Conservation (phyloP, 2,329 filamentous ascomycete genomes). For the Alternaria gaisen region DNA sequence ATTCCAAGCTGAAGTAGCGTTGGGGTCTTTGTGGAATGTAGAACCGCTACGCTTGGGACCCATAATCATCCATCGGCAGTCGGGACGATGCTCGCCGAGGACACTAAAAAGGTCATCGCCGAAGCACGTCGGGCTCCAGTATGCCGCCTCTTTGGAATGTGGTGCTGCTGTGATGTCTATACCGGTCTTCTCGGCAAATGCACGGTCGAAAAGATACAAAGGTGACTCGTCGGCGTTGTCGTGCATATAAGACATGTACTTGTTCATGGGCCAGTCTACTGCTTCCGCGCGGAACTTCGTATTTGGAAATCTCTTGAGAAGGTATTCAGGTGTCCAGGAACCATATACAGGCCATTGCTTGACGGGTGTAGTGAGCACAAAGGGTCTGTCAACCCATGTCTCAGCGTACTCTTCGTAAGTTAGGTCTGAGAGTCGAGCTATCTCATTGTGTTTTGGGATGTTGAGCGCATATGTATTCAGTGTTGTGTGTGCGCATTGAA, state of each 20-base stretch:
- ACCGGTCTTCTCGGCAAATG: constrained; percentile 86
- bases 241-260: constrained; percentile 83
- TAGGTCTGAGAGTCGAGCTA: constrained; percentile 73
- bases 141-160: constrained; percentile 64
- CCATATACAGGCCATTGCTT: constrained; percentile 80
- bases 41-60: constrained; percentile 87
- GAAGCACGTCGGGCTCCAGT: constrained; percentile 85
- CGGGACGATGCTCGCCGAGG: constrained; percentile 79
- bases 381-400: constrained; percentile 81
- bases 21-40: constrained; percentile 89
- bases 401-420: constrained; percentile 76
- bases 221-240: constrained; percentile 86
- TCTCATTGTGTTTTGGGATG: constrained; percentile 78
- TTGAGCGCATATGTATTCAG: constrained; percentile 71
- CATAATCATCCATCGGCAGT: constrained; percentile 91
- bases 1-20: constrained; percentile 87
- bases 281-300: constrained; percentile 87
- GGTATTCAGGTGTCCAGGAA: constrained; percentile 74
- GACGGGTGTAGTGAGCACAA: constrained; percentile 84
- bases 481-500: constrained; percentile 82
- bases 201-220: constrained; percentile 88
- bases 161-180: constrained; percentile 55
- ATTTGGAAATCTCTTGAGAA: constrained; percentile 71
- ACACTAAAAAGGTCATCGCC: constrained; percentile 86
- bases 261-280: constrained; percentile 88